Percentiles rank a stretch among this genome's conserved stretches.
Evolutionary conservation across 192 early-diverging fungal genomes (phyloP).

Genomic region (Podila horticola): DNA sequence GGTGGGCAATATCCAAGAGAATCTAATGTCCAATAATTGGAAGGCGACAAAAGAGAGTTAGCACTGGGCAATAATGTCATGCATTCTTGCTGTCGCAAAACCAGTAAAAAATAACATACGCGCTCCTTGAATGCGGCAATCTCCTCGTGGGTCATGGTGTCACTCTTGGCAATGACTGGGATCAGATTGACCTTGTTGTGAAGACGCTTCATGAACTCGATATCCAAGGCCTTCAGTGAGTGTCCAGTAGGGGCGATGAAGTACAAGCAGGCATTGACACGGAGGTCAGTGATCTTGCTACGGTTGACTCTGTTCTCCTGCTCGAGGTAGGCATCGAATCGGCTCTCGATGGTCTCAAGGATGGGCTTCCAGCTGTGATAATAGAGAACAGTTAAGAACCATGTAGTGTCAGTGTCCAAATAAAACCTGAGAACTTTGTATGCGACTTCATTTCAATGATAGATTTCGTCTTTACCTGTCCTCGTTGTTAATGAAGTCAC

Average conservation of each 20-base stretch:
- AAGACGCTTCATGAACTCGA: conserved; percentile 95
- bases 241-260: conserved; percentile 99
- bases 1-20: conserved; percentile 81
- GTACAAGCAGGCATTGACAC: conserved; percentile 95
- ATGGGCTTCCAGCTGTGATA: conserved; percentile 95
- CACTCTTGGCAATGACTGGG: conserved; percentile 90
- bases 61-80: background rate
- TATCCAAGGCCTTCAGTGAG: conserved; percentile 89
- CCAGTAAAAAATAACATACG: conserved; percentile 39
- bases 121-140: conserved; percentile 85
- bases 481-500: conserved; percentile 99
- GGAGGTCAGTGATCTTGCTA: conserved; percentile 90
- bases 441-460: background rate
- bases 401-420: background rate
- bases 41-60: background rate
- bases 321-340: conserved; percentile 93
- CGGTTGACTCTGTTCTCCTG: conserved; percentile 94
- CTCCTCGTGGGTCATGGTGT: conserved; percentile 89
- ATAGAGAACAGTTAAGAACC: background rate
- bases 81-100: background rate
- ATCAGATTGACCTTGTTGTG: conserved; percentile 90
- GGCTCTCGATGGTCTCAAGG: conserved; percentile 94
- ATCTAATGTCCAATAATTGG: conserved; percentile 51
- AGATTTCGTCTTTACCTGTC: conserved; percentile 68
- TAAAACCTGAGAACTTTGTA: background rate